phyloP scores from a whole-genome alignment of 2,329 filamentous ascomycete species.

The Dryadomyces quercivorus region DNA sequence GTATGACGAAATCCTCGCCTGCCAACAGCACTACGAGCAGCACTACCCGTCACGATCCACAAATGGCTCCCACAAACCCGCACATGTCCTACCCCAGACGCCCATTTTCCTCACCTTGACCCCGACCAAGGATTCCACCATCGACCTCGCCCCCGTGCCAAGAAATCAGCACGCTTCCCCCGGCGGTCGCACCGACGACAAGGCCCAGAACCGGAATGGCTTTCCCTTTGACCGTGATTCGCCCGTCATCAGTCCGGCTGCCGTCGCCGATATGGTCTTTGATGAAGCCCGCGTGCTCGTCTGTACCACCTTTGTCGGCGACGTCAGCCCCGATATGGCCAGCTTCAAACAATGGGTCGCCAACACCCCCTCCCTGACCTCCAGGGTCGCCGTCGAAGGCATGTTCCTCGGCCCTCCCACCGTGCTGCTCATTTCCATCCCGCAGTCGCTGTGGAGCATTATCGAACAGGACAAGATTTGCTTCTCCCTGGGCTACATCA shows the following conservation, averaged over 20 bases:
- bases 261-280: constrained; percentile 43
- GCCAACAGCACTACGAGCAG: constrained; percentile 31
- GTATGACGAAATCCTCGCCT: constrained; percentile 39
- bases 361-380: constrained; percentile 40
- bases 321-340: constrained; percentile 53
- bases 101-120: constrained; percentile 46
- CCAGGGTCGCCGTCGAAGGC: constrained; percentile 50
- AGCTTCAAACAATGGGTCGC: constrained; percentile 56
- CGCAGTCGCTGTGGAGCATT: constrained; percentile 48
- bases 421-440: constrained; percentile 55
- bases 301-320: constrained; percentile 54
- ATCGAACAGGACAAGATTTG: constrained; percentile 56
- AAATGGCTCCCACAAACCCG: constrained; percentile 27
- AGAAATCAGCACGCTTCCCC: constrained; percentile 11
- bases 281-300: constrained; percentile 52
- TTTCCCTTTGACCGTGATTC: constrained; percentile 20
- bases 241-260: constrained; percentile 32
- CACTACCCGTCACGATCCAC: constrained; percentile 24
- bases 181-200: not conserved
- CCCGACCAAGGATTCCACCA: constrained; percentile 36
- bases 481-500: constrained; percentile 52
- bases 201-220: constrained; percentile 10
- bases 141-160: constrained; percentile 38
- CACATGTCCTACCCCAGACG: constrained; percentile 21
- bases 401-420: constrained; percentile 58